Evolutionary conservation across 257 asterid genomes (phyloP).

Genomic region (Misopates orontium): DNA sequence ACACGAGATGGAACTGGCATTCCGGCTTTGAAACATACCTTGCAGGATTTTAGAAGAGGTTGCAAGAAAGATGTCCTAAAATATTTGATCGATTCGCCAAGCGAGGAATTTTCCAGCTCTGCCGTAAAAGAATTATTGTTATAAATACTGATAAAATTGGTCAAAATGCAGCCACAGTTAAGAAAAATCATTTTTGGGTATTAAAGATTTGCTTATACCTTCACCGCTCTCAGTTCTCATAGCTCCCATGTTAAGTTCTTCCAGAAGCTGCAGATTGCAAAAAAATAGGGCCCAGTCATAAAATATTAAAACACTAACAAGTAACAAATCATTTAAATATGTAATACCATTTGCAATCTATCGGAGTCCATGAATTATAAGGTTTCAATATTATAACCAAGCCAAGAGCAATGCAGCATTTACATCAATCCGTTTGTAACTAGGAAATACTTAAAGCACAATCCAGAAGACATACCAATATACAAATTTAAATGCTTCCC

Average conservation of each 20-base stretch:
- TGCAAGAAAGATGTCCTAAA: constrained; percentile 75
- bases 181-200: constrained; percentile 16
- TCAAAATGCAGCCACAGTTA: constrained; percentile 12
- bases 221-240: constrained; percentile 45
- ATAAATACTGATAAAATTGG: not conserved
- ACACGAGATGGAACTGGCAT: constrained; percentile 9
- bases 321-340: no score
- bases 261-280: constrained; percentile 61
- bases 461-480: no score
- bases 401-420: no score
- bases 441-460: no score
- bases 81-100: constrained; percentile 68
- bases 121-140: constrained; percentile 24
- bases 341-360: no score
- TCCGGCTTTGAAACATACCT: constrained; percentile 50
- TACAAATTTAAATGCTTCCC: no score
- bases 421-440: no score
- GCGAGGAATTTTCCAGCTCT: constrained; percentile 80
- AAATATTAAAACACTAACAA: no score
- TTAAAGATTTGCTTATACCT: constrained; percentile 41
- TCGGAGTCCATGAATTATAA: no score
- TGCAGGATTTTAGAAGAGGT: constrained; percentile 90
- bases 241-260: constrained; percentile 76
- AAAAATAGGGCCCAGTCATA: constrained; percentile 15
- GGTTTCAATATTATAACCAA: no score